Conservation (phyloP, 192 early-diverging fungal genomes). For the Coemansia sp. region DNA sequence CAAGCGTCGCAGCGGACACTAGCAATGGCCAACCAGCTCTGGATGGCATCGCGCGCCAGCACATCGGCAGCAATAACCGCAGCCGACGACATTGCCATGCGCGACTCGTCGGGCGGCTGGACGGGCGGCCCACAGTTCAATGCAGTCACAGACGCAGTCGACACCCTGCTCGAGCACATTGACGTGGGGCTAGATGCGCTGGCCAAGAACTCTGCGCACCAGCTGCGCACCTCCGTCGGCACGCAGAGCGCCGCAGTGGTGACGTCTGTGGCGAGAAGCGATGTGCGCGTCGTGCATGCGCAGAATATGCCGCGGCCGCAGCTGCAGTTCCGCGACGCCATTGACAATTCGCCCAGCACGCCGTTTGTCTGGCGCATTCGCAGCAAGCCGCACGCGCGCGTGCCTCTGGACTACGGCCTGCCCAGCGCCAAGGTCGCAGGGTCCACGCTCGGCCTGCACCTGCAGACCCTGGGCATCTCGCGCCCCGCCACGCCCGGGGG, state of each 20-base stretch:
- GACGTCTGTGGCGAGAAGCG: conserved; percentile 37
- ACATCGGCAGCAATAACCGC: conserved; percentile 13
- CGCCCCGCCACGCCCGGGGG: conserved; percentile 12
- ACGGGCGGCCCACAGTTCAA: conserved; percentile 70
- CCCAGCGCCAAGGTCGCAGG: conserved; percentile 20
- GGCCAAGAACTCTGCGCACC: conserved; percentile 36
- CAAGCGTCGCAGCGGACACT: conserved; percentile 30
- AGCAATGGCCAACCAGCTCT: conserved; percentile 31
- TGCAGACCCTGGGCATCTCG: conserved; percentile 42
- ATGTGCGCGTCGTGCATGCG: conserved; percentile 67
- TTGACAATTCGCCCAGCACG: conserved; percentile 81
- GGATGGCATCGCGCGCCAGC: conserved; percentile 17
- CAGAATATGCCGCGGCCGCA: conserved; percentile 85
- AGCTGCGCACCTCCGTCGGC: conserved; percentile 18
- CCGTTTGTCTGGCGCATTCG: conserved; percentile 84
- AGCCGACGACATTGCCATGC: conserved; percentile 36
- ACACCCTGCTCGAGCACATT: conserved; percentile 83
- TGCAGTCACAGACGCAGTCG: conserved; percentile 72
- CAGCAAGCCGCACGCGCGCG: conserved; percentile 79
- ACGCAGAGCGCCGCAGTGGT: conserved; percentile 40
- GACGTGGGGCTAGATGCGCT: conserved; percentile 80
- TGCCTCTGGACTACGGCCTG: conserved; percentile 72
- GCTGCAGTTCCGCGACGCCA: conserved; percentile 77
- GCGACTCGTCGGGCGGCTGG: conserved; percentile 60
- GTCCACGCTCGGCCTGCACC: conserved; percentile 31